Evolutionary conservation across 2,329 filamentous ascomycete species (phyloP).

Genomic region (Magnaporthiopsis poae): DNA sequence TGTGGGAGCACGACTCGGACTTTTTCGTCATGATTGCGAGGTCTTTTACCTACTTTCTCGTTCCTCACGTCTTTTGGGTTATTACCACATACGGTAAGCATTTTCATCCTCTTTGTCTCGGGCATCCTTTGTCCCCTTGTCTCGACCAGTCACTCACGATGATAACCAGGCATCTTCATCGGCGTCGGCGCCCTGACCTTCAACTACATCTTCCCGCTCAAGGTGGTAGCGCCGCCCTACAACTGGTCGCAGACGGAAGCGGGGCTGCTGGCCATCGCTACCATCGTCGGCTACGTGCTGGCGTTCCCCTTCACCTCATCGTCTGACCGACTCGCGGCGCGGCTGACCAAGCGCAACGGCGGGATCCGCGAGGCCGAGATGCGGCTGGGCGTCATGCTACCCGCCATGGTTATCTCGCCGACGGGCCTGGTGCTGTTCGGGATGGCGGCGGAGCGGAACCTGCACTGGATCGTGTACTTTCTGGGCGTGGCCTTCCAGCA

Average conservation of each 20-base stretch:
- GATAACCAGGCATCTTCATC: conserved; percentile 30
- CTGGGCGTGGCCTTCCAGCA: conserved; percentile 38
- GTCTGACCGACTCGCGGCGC: conserved; percentile 33
- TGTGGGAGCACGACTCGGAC: conserved; percentile 30
- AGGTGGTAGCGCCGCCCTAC: conserved; percentile 34
- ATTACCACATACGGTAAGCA: conserved; percentile 32
- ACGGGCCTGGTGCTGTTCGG: conserved; percentile 34
- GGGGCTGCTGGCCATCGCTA: conserved; percentile 35
- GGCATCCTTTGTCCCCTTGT: too few species aligned
- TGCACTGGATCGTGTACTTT: conserved; percentile 39
- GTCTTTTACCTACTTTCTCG: conserved; percentile 36
- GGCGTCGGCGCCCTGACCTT: conserved; percentile 39
- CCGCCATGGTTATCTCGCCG: conserved; percentile 28
- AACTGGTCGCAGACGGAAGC: conserved; percentile 35
- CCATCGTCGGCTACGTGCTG: conserved; percentile 24
- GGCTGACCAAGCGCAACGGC: conserved; percentile 31
- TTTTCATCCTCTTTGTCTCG: too few species aligned
- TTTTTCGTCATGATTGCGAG: conserved; percentile 36
- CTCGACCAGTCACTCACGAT: background rate
- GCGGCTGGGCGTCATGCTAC: conserved; percentile 30
- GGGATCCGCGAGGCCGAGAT: conserved; percentile 41
- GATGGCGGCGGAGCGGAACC: conserved; percentile 25
- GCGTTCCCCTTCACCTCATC: conserved; percentile 35
- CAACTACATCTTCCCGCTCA: conserved; percentile 39
- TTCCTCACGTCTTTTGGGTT: conserved; percentile 40